Base-by-base conservation (phyloP, 192 early-diverging fungal genomes). In the Kickxella alabastrina region DNA sequence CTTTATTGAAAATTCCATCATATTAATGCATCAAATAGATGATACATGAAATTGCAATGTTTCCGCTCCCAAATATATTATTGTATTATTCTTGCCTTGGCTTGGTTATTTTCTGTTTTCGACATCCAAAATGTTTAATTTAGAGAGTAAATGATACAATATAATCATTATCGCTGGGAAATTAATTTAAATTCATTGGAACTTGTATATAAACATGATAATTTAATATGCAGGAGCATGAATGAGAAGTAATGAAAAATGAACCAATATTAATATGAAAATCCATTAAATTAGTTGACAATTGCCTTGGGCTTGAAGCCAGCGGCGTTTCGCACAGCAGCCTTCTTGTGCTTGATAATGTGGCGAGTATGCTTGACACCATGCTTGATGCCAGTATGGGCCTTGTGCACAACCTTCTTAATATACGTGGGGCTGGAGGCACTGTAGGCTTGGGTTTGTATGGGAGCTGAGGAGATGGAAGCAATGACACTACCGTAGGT, bases 341-440 rank as follows among this genome's bases (percentile, higher is more conserved):
- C 41, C 23, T 36, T 36, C 35, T 43, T 43, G 41, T 43, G 21
- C 41, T 43, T 43, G 19, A 23, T 43, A 23, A 24, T 24, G 3
- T 5, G 3, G 14, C 26, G 41, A 2, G 41, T 10, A 24, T 24
- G 41, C 22, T 13, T 43, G 41, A 24, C 22, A 43, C 10, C 41
- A 23, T 43, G 41, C 22, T 23, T 43, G 18, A 23, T 24, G 26
- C 9, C 40, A 9, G 41, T 12, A 43, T 43, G 41, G 22, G 41
- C 41, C 41, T 43, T 43, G 41, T 43, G 41, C 6, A 24, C 41
- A 43, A 24, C 41, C 41, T 43, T 43, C 41, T 43, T 43, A 43
- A 43, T 43, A 43, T 43, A 43, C 22, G 22, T 25, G 22, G 41
- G 41, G 41, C 41, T 43, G 41, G 41, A 25, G 41, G 41, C 41